Evolutionary conservation across 2,329 filamentous ascomycete genomes (phyloP).

Genomic region (Alternaria rosae): DNA sequence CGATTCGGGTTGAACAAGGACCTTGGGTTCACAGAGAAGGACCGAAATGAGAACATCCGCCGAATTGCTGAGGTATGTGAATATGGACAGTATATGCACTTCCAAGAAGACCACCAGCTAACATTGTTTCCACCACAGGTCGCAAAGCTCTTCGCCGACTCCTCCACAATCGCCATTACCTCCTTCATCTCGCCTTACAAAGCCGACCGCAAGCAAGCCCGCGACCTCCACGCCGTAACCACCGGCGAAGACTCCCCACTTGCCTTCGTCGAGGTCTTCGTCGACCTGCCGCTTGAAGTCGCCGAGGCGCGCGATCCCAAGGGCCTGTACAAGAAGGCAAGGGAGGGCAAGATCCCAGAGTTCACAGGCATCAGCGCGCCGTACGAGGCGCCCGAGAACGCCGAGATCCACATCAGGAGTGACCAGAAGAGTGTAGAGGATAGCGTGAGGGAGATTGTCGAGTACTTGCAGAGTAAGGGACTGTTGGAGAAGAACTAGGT

Average conservation of each 20-base stretch:
- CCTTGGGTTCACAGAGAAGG: slow-evolving; percentile 89
- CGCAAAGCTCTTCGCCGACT: slow-evolving; percentile 95
- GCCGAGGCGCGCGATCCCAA: slow-evolving; percentile 97
- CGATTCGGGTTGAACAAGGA: slow-evolving; percentile 98
- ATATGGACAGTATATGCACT: background rate
- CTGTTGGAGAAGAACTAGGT: slow-evolving; percentile 63
- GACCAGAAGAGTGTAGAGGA: slow-evolving; percentile 86
- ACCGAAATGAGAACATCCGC: slow-evolving; percentile 97
- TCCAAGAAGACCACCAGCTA: background rate
- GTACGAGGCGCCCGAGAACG: slow-evolving; percentile 85
- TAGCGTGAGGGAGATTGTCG: slow-evolving; percentile 82
- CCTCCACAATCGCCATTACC: slow-evolving; percentile 84
- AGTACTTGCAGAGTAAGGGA: slow-evolving; percentile 76
- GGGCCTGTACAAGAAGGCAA: slow-evolving; percentile 96
- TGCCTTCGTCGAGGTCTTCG: slow-evolving; percentile 91
- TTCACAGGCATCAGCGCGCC: slow-evolving; percentile 96
- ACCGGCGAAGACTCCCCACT: slow-evolving; percentile 66
- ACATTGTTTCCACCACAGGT: slow-evolving; percentile 60
- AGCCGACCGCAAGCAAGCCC: slow-evolving; percentile 82
- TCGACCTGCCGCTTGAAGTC: slow-evolving; percentile 89
- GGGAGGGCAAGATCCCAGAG: slow-evolving; percentile 92
- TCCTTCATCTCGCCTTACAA: slow-evolving; percentile 97
- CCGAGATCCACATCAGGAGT: slow-evolving; percentile 88
- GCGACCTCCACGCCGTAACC: slow-evolving; percentile 75
- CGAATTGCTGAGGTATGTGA: slow-evolving; percentile 78